phyloP scores from a whole-genome alignment of 139 green algal genomes.

The Pedinophyceae sp. region DNA sequence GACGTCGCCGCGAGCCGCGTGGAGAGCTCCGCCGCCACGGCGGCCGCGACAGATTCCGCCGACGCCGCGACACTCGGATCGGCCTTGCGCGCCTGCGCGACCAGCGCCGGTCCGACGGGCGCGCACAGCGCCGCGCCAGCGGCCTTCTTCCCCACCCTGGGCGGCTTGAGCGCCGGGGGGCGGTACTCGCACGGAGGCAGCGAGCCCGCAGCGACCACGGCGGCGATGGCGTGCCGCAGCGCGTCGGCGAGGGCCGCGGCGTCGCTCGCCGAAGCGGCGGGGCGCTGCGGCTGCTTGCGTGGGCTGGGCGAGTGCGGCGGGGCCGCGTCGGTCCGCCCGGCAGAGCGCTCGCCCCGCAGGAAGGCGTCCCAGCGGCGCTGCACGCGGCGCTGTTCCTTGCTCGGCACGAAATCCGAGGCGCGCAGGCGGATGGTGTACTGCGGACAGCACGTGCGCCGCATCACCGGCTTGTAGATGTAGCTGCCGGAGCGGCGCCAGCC shows the following conservation, averaged over 20 bases:
- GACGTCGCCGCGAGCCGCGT: no score
- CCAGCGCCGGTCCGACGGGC: no score
- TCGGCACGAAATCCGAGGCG: slow-evolving; percentile 9
- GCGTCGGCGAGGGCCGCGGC: neutral
- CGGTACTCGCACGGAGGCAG: no score
- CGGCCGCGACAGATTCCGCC: no score
- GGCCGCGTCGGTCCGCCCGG: neutral
- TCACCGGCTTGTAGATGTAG: slow-evolving; percentile 16
- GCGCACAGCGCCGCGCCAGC: no score
- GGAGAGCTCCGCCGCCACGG: no score
- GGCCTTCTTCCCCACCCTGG: no score
- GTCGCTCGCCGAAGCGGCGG: neutral
- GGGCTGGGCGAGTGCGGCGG: neutral
- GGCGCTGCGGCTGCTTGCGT: neutral
- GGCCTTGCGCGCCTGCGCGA: no score
- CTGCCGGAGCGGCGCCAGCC: slow-evolving; percentile 17
- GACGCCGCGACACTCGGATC: no score
- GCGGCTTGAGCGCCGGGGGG: no score
- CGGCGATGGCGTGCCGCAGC: neutral
- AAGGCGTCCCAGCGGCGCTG: slow-evolving; percentile 7
- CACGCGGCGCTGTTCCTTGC: slow-evolving; percentile 13
- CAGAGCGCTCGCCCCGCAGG: slow-evolving; percentile 1
- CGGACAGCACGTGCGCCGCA: slow-evolving; percentile 17
- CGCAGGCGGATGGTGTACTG: slow-evolving; percentile 20
- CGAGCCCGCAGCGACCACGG: neutral